Conservation (phyloP, 2,329 filamentous ascomycete species). For the Cryoendolithus antarcticus region DNA sequence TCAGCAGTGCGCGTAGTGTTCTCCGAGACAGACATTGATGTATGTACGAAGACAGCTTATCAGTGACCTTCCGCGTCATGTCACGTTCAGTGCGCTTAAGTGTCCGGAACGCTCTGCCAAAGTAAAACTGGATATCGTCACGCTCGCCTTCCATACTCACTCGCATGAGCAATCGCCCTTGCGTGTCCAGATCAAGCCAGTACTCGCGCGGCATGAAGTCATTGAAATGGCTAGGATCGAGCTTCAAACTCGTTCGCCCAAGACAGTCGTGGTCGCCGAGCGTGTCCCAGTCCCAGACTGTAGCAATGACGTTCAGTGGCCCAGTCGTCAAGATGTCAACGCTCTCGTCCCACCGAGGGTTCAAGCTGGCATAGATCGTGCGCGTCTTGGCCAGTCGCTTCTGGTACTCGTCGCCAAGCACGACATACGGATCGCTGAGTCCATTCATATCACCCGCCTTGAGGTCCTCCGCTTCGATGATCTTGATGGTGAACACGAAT, state of each 20-base stretch:
- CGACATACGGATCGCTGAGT: conserved; percentile 90
- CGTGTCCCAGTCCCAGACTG: conserved; percentile 96
- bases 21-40: conserved; percentile 75
- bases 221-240: conserved; percentile 95
- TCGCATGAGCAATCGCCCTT: conserved; percentile 74
- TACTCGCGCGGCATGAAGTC: conserved; percentile 94
- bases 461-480: conserved; percentile 92
- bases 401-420: conserved; percentile 93
- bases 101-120: conserved; percentile 90
- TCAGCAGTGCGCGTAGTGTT: conserved; percentile 62
- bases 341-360: conserved; percentile 93
- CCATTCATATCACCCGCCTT: conserved; percentile 95
- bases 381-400: conserved; percentile 91
- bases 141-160: conserved; percentile 98
- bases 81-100: conserved; percentile 92
- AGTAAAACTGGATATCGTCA: conserved; percentile 97
- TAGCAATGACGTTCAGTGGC: conserved; percentile 86
- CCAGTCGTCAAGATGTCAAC: conserved; percentile 91
- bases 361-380: conserved; percentile 79
- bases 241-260: conserved; percentile 86
- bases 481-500: conserved; percentile 97
- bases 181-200: conserved; percentile 94
- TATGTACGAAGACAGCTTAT: conserved; percentile 95
- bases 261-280: conserved; percentile 97
- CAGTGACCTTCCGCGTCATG: conserved; percentile 95